phyloP scores from a whole-genome alignment of 306 rosid species.

The Astragalus glycyphyllos region DNA sequence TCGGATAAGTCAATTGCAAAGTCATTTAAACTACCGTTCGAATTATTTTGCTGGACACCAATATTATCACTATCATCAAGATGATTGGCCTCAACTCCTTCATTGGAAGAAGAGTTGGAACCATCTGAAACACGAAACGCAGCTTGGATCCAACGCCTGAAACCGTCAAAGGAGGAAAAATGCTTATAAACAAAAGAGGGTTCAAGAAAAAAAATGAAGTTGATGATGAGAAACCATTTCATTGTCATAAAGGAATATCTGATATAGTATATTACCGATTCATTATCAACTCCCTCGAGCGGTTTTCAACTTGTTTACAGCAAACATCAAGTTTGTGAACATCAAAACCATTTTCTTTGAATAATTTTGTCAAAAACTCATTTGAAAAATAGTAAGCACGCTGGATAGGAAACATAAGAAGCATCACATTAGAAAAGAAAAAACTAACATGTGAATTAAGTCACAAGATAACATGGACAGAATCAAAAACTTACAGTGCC shows the following conservation, averaged over 20 bases:
- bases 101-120: constrained; percentile 44
- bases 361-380: constrained; percentile 77
- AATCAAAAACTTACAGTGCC: constrained; percentile 79
- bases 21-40: constrained; percentile 44
- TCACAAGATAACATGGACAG: constrained; percentile 10
- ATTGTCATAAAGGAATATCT: not conserved
- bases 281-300: constrained; percentile 85
- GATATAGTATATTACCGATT: constrained; percentile 63
- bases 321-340: constrained; percentile 69
- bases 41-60: constrained; percentile 43
- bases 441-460: constrained; percentile 17
- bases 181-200: constrained; percentile 14
- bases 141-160: constrained; percentile 96
- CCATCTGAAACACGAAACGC: constrained; percentile 64
- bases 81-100: constrained; percentile 44
- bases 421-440: constrained; percentile 36
- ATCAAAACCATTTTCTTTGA: constrained; percentile 81
- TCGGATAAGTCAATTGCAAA: constrained; percentile 76
- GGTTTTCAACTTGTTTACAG: constrained; percentile 97
- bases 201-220: not conserved
- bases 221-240: not conserved
- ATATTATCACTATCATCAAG: constrained; percentile 43
- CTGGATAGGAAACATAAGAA: constrained; percentile 54
- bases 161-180: constrained; percentile 32
- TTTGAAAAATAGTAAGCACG: constrained; percentile 93